Evolutionary conservation across 257 asterid genomes (phyloP).

Genomic region (Ilex asprella): DNA sequence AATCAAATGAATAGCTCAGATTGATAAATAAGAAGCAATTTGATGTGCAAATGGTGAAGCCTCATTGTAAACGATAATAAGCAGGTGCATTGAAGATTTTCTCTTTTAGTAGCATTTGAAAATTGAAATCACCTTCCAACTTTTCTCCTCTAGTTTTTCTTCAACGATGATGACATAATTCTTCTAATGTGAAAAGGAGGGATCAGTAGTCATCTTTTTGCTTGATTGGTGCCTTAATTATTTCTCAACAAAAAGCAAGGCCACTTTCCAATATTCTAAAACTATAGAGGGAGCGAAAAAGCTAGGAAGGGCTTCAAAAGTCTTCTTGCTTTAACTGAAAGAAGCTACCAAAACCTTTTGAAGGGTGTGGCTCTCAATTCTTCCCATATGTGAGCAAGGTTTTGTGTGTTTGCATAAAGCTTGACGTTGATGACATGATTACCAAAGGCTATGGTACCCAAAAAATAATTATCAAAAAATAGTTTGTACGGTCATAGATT

Average conservation of each 20-base stretch:
- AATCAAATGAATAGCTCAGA: no score
- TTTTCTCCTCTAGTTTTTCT: conserved; percentile 5
- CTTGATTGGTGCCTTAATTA: conserved; percentile 31
- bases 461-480: no score
- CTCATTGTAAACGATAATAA: no score
- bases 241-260: conserved; percentile 34
- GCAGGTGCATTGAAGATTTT: no score
- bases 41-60: no score
- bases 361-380: conserved; percentile 13
- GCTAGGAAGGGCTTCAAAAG: conserved; percentile 20
- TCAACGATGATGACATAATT: conserved; percentile 35
- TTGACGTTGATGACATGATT: conserved; percentile 35
- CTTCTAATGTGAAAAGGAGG: conserved; percentile 28
- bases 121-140: no score
- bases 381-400: conserved; percentile 29
- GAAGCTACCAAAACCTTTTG: conserved; percentile 22
- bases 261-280: conserved; percentile 24
- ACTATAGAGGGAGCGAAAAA: conserved; percentile 3
- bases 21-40: no score
- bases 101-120: no score
- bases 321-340: conserved; percentile 41
- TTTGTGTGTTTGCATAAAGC: conserved; percentile 37
- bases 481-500: no score
- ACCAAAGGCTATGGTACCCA: background rate
- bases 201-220: conserved; percentile 33